phyloP scores from a whole-genome alignment of 768 basidiomycete species.

The Boletus pseudopeckii region DNA sequence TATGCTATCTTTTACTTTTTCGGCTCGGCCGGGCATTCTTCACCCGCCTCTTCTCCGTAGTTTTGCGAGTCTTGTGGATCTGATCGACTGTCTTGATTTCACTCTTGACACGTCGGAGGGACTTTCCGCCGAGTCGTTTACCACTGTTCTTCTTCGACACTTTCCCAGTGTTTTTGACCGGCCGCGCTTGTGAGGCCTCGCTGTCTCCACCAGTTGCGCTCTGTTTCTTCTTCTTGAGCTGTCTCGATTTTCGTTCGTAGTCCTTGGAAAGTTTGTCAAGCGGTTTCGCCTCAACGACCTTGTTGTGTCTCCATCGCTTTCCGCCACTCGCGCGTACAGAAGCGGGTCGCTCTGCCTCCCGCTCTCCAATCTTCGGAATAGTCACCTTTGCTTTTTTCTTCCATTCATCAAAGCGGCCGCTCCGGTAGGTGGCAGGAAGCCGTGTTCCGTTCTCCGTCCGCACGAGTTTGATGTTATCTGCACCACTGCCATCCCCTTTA shows the following conservation, averaged over 20 bases:
- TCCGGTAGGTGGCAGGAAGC: conserved; percentile 88
- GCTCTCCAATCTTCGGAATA: conserved; percentile 82
- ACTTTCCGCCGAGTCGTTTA: conserved; percentile 56
- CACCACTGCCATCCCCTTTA: conserved; percentile 77
- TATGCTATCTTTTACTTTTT: conserved; percentile 29
- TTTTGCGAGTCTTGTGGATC: conserved; percentile 73
- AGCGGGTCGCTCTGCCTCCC: conserved; percentile 47
- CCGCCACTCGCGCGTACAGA: conserved; percentile 38
- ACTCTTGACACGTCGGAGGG: conserved; percentile 61
- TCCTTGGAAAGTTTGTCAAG: conserved; percentile 68
- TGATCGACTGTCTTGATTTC: conserved; percentile 88
- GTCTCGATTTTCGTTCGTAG: conserved; percentile 72
- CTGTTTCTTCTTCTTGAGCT: conserved; percentile 55
- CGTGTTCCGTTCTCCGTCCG: conserved; percentile 89
- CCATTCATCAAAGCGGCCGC: conserved; percentile 96
- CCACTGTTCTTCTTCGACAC: conserved; percentile 29
- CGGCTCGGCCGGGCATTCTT: conserved; percentile 78
- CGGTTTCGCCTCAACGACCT: conserved; percentile 61
- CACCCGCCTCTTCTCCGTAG: conserved; percentile 59
- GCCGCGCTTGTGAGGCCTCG: conserved; percentile 20
- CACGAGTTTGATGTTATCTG: conserved; percentile 93
- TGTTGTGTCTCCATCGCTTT: conserved; percentile 72
- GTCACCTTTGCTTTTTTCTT: conserved; percentile 69
- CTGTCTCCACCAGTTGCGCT: conserved; percentile 25
- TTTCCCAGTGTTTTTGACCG: conserved; percentile 30